Percentiles rank a stretch among this genome's conserved stretches.
Evolutionary conservation across 2,329 filamentous ascomycete genomes (phyloP).

Genomic region (Bisporella sp.): DNA sequence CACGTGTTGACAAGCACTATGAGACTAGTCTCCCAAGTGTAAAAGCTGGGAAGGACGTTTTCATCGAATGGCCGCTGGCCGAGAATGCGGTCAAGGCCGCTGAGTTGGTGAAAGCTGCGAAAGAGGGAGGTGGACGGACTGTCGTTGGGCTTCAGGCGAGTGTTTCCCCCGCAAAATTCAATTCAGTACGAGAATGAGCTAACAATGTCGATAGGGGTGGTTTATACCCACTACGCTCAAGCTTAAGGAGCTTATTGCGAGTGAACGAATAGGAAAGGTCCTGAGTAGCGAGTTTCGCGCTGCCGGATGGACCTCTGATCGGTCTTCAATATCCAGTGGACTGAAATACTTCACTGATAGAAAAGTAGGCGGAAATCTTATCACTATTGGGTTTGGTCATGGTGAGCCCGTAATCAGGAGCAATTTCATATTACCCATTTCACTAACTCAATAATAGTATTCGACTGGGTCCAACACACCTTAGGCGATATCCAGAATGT

Average conservation of each 20-base stretch:
- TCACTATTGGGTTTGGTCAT: conserved; percentile 22
- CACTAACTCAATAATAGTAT: conserved; percentile 35
- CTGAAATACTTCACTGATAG: conserved; percentile 43
- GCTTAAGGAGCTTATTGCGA: conserved; percentile 36
- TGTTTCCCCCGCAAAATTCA: conserved; percentile 33
- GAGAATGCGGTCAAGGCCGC: conserved; percentile 33
- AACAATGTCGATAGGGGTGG: no score
- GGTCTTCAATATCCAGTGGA: conserved; percentile 13
- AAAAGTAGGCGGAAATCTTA: conserved; percentile 32
- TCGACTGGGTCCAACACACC: background rate
- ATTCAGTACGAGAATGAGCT: conserved; percentile 17
- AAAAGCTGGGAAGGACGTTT: conserved; percentile 44
- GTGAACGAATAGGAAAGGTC: conserved; percentile 43
- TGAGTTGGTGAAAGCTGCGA: conserved; percentile 33
- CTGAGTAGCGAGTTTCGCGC: conserved; percentile 29
- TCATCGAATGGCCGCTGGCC: conserved; percentile 52
- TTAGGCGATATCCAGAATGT: no score
- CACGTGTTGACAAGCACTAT: conserved; percentile 48
- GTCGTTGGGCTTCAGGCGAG: conserved; percentile 47
- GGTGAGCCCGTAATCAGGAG: no score
- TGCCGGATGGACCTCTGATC: conserved; percentile 1
- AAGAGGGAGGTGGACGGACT: conserved; percentile 25
- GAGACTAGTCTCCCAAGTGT: conserved; percentile 42
- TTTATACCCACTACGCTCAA: no score
- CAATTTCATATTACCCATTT: conserved; percentile 19